Evolutionary conservation across 2,329 filamentous ascomycete genomes (phyloP).

Genomic region (Emmonsia crescens): DNA sequence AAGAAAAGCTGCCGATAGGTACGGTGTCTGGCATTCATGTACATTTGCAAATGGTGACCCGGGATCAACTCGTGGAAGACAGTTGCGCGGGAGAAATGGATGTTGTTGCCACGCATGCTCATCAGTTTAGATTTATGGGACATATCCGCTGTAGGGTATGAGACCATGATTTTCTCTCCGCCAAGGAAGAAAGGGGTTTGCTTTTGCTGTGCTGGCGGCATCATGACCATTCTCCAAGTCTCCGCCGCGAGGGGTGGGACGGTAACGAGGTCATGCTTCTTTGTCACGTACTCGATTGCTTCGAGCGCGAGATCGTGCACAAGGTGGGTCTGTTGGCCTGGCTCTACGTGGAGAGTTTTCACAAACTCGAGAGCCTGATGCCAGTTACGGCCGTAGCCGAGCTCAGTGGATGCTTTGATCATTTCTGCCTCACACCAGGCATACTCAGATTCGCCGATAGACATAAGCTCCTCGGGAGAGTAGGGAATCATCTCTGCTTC

Average conservation of each 20-base stretch:
- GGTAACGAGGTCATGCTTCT: slow-evolving; percentile 43
- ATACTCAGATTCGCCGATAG: slow-evolving; percentile 42
- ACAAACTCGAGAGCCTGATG: slow-evolving; percentile 45
- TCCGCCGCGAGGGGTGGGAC: slow-evolving; percentile 44
- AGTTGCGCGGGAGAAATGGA: slow-evolving; percentile 46
- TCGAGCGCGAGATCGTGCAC: slow-evolving; percentile 43
- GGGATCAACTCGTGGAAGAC: slow-evolving; percentile 54
- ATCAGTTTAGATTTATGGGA: slow-evolving; percentile 46
- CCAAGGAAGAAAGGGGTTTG: slow-evolving; percentile 51
- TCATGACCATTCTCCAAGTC: slow-evolving; percentile 48
- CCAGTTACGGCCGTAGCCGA: slow-evolving; percentile 43
- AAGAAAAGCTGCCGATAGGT: slow-evolving; percentile 44
- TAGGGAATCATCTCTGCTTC: slow-evolving; percentile 50
- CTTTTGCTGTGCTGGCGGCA: slow-evolving; percentile 42
- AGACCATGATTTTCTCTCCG: slow-evolving; percentile 43
- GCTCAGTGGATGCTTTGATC: slow-evolving; percentile 38
- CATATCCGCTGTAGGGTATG: slow-evolving; percentile 35
- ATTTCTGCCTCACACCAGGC: slow-evolving; percentile 48
- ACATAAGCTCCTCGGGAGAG: slow-evolving; percentile 45
- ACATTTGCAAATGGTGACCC: slow-evolving; percentile 46
- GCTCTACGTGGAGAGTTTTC: slow-evolving; percentile 44
- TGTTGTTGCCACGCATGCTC: slow-evolving; percentile 50
- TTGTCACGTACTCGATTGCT: slow-evolving; percentile 43
- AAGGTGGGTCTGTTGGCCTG: slow-evolving; percentile 43
- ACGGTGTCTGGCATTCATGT: slow-evolving; percentile 38